phyloP scores from a whole-genome alignment of 139 green algal genomes.

The Mesotaenium endlicherianum region DNA sequence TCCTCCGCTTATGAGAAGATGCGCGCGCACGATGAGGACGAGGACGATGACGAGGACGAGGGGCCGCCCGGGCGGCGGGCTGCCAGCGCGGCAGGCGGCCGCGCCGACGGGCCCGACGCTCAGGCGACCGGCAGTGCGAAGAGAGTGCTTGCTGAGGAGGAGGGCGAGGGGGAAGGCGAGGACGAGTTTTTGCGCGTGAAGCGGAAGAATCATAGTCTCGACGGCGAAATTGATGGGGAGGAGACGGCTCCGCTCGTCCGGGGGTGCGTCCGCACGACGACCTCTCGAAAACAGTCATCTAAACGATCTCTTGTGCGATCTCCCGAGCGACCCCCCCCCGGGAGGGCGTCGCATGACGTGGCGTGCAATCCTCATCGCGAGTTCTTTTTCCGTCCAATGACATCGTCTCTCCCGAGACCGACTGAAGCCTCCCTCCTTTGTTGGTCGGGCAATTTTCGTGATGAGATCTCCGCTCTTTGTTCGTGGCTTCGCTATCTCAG shows the following conservation, averaged over 20 bases:
- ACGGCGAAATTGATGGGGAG: conserved; percentile 4
- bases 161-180: conserved; percentile 34
- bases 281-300: no score
- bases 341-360: no score
- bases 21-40: conserved; percentile 21
- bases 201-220: conserved; percentile 22
- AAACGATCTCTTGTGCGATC: no score
- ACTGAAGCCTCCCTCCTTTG: no score
- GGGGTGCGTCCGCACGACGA: neutral
- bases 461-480: no score
- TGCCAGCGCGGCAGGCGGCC: neutral
- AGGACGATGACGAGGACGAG: neutral
- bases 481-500: no score
- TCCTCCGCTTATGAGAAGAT: conserved; percentile 31
- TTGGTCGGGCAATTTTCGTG: no score
- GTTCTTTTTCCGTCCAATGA: no score
- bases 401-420: no score
- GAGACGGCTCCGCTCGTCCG: neutral
- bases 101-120: neutral
- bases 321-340: no score
- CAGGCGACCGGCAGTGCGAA: neutral
- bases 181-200: conserved; percentile 29
- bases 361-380: no score
- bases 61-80: no score
- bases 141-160: neutral